These are phyloP conservation scores for Eleusine indica DNA, from an alignment of 176 grass and related monocot genomes.

Conservation along the genomic window DNA sequence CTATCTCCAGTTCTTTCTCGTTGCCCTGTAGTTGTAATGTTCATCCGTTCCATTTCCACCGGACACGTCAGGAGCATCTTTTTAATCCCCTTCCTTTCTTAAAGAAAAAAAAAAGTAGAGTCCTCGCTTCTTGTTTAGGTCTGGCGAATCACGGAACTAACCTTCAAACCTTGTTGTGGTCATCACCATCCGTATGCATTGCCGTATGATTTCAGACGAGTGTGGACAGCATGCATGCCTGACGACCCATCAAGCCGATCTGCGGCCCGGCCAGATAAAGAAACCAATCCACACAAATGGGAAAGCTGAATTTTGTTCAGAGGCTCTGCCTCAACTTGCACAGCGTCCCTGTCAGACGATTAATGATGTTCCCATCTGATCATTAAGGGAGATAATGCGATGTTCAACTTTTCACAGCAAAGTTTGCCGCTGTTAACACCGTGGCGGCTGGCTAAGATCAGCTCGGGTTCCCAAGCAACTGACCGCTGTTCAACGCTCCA, in stretches of 20 bases:
- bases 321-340: neutral
- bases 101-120: no score
- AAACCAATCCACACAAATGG: no score
- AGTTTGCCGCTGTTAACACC: neutral
- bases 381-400: neutral
- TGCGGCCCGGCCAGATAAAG: no score
- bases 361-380: neutral
- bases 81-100: no score
- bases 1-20: neutral
- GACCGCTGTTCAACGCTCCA: neutral
- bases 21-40: no score
- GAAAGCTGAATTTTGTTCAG: slow-evolving; percentile 9
- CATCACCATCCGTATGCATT: neutral
- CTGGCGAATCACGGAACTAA: no score
- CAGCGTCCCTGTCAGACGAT: neutral
- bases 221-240: no score
- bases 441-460: neutral
- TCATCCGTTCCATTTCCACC: no score
- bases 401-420: no score
- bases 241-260: neutral
- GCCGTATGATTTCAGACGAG: neutral
- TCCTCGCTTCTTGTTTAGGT: no score
- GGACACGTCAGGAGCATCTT: no score
- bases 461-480: neutral
- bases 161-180: neutral